Percentiles rank a stretch among this genome's conserved stretches.
phyloP scores from a whole-genome alignment of 2,329 filamentous ascomycete species.

The Verticillium nonalfalfae region DNA sequence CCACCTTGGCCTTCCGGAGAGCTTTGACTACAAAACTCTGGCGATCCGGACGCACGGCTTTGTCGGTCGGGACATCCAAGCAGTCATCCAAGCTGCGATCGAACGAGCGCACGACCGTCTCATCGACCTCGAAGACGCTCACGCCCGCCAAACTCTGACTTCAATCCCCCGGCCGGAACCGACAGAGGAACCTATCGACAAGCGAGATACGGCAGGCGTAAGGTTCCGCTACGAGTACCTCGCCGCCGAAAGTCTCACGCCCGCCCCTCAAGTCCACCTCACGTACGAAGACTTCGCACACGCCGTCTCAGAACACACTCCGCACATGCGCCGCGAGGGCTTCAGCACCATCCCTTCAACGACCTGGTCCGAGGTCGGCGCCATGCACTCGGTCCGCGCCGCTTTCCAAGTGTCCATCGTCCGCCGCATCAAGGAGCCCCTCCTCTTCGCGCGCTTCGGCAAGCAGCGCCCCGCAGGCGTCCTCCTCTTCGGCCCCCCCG shows the following conservation, averaged over 20 bases:
- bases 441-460: conserved; percentile 69
- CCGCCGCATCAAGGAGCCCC: conserved; percentile 77
- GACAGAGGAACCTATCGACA: conserved; percentile 1
- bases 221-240: conserved; percentile 8
- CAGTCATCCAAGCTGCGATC: conserved; percentile 42
- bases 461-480: conserved; percentile 80
- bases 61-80: conserved; percentile 82
- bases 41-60: conserved; percentile 87
- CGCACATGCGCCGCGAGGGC: conserved; percentile 77
- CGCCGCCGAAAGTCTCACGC: conserved; percentile 12
- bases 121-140: conserved; percentile 20
- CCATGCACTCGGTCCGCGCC: conserved; percentile 70
- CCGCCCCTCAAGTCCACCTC: conserved; percentile 18
- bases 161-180: conserved; percentile 1
- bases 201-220: background rate
- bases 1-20: conserved; percentile 55
- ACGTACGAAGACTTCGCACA: conserved; percentile 61
- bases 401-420: conserved; percentile 84
- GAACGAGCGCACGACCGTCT: conserved; percentile 27
- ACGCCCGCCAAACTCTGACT: conserved; percentile 3
- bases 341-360: conserved; percentile 92
- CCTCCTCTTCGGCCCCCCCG: conserved; percentile 91
- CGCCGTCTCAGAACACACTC: conserved; percentile 57
- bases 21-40: conserved; percentile 67
- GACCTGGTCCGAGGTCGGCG: conserved; percentile 89